A percentile compares a stretch with the other conserved stretches of the same genome.
These are phyloP conservation scores for Tylopilus subfusipes DNA, from an alignment of 768 basidiomycete genomes.

Conservation along the genomic window DNA sequence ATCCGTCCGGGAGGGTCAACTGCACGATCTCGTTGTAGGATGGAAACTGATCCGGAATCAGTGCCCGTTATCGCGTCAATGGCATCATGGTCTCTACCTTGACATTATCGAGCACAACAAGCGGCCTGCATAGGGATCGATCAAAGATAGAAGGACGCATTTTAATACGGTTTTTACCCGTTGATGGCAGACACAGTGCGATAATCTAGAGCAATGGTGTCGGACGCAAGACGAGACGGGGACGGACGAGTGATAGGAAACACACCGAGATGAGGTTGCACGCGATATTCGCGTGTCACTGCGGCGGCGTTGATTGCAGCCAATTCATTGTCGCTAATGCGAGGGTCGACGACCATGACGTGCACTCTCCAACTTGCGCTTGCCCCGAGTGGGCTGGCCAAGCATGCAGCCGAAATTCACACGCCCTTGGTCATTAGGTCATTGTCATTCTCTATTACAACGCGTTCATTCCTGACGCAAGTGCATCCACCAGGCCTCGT, in stretches of 20 bases:
- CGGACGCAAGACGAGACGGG: neutral
- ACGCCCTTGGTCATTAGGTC: slow-evolving; percentile 16
- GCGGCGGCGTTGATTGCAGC: slow-evolving; percentile 84
- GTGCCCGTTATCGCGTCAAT: slow-evolving; percentile 5
- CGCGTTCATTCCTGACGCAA: slow-evolving; percentile 31
- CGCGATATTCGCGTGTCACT: slow-evolving; percentile 83
- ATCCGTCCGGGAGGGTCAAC: slow-evolving; percentile 91
- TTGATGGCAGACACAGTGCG: slow-evolving; percentile 98
- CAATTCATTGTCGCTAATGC: slow-evolving; percentile 68
- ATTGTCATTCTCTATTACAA: slow-evolving; percentile 22
- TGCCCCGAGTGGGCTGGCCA: slow-evolving; percentile 3
- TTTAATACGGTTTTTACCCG: slow-evolving; percentile 54
- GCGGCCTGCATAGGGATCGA: slow-evolving; percentile 54
- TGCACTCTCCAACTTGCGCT: slow-evolving; percentile 10
- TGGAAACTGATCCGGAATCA: slow-evolving; percentile 62
- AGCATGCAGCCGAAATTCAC: slow-evolving; percentile 18
- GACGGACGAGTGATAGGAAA: slow-evolving; percentile 5
- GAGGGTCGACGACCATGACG: slow-evolving; percentile 46
- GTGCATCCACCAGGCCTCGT: slow-evolving; percentile 38
- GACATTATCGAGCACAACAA: slow-evolving; percentile 98
- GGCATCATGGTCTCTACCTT: slow-evolving; percentile 53
- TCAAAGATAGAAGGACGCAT: slow-evolving; percentile 3
- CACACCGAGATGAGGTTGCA: slow-evolving; percentile 84
- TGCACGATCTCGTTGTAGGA: slow-evolving; percentile 99
- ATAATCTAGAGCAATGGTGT: slow-evolving; percentile 61